These are phyloP conservation scores for Pleurotus pulmonarius DNA, from an alignment of 768 basidiomycete genomes.

Conservation along the genomic window DNA sequence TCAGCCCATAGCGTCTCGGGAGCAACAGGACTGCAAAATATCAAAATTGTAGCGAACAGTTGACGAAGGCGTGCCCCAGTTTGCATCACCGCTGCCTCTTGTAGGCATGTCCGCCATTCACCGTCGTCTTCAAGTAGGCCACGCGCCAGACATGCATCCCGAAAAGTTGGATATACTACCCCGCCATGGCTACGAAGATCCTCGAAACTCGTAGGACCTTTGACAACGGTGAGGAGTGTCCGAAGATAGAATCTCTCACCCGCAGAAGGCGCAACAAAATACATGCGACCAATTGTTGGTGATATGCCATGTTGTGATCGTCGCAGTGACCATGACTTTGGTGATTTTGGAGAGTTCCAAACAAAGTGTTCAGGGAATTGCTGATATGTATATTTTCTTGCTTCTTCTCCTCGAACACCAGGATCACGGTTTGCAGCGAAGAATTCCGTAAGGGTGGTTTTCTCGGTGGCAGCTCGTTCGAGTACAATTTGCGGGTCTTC, in stretches of 20 bases:
- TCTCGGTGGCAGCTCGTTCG: constrained; percentile 6
- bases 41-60: constrained; percentile 39
- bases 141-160: constrained; percentile 34
- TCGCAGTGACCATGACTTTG: constrained; percentile 6
- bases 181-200: constrained; percentile 22
- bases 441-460: constrained; percentile 24
- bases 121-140: constrained; percentile 44
- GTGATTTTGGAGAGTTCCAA: constrained; percentile 14
- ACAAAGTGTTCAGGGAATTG: constrained; percentile 28
- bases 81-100: constrained; percentile 35
- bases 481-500: constrained; percentile 17
- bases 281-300: constrained; percentile 28
- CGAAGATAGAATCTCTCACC: constrained; percentile 36
- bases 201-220: constrained; percentile 24
- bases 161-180: constrained; percentile 23
- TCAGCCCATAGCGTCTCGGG: constrained; percentile 32
- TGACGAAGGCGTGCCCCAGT: constrained; percentile 28
- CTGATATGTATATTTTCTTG: constrained; percentile 22
- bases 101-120: constrained; percentile 41
- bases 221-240: constrained; percentile 33
- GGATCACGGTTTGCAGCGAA: constrained; percentile 24
- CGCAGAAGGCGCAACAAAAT: constrained; percentile 20
- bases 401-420: constrained; percentile 7
- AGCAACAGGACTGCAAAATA: constrained; percentile 24
- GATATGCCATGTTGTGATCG: background rate